Evolutionary conservation across 225 moss, liverwort and hornwort genomes (phyloP), one percentile per base, ranked within the genome.

Genomic region (Ulota crispa): DNA sequence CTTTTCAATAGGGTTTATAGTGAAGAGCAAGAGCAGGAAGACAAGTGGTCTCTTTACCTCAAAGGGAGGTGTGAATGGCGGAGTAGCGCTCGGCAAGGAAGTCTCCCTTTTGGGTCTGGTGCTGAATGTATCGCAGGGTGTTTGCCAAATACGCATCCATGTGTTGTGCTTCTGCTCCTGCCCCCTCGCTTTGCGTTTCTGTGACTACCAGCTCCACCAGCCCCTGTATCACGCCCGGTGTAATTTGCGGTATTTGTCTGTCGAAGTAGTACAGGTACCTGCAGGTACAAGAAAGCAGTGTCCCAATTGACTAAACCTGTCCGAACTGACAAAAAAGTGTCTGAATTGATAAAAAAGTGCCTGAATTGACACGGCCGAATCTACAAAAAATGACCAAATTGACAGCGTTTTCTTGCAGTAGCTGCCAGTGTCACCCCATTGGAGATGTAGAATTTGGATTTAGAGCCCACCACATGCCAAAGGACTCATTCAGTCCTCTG

Each of bases 241-340:
- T 95, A 32, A 98, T 93, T 84, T 97, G 97, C 64, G 93, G 93
- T 72, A 90, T 90, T 78, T 93, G 93, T 75, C 94, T 93, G 84
- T 98, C 98, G 34, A 93, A 98, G 88, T 89, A 98, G 81, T 98
- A 95, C 24, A 98, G 84, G 74, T 98, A 98, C 84, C 97, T 98
- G n/a, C n/a, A n/a, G n/a, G n/a, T n/a, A n/a, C n/a, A n/a, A n/a
- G n/a, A n/a, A n/a, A n/a, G n/a, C n/a, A n/a, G n/a, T n/a, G n/a
- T n/a, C n/a, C n/a, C n/a, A n/a, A n/a, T n/a, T n/a, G n/a, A n/a
- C n/a, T n/a, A n/a, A n/a, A n/a, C n/a, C n/a, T n/a, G n/a, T n/a
- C n/a, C n/a, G n/a, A n/a, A n/a, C n/a, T n/a, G n/a, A n/a, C n/a
- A n/a, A n/a, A n/a, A n/a, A n/a, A n/a, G n/a, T n/a, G n/a, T n/a